Evolutionary conservation across 441 rosid species (phyloP), one percentile per base, ranked within the genome.

Genomic region (Eutrema salsugineum): DNA sequence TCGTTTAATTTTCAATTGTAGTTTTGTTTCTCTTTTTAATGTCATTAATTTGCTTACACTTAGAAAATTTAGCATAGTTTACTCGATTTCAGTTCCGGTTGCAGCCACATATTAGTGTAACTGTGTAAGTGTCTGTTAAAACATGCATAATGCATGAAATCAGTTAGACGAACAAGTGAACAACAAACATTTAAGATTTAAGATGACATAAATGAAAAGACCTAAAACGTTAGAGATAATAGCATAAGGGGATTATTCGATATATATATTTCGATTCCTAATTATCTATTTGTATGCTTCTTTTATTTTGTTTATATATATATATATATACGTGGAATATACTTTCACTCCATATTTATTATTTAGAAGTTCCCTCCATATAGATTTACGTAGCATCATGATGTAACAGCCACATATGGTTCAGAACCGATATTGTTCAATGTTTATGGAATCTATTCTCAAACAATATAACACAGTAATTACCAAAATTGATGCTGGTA

Each of bases 391-490:
- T 68, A 68, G 70, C 74, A 62, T 62, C 69, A 46, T 46, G 69
- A 62, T 44, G 74, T 75, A 75, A 75, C 73, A 61, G 30, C 78
- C 51, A 53, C 64, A 38, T 68, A 46, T 69, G 36, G 59, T 42
- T 36, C 43, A 36, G 39, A 69, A 62, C 53, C 70, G 53, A 75
- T 55, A 44, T 43, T 19, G 54, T 54, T 75, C 54, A 46, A 75
- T 68, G 60, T 68, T 75, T 62, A 20, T 75, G 46, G 74, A 75
- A 75, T 68, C 14, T 54, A 75, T 75, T 62, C 66, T 62, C 40
- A 61, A 40, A 38, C 66, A 68, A 63, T 69, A 14, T n/a, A 54
- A 57, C 3, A 68, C 42, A 62, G 24, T n/a, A 28, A 44, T 43
- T 35, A 19, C 19, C 59, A 66, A 61, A 75, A 53, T n/a, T n/a